Base-by-base conservation (phyloP, 2,329 filamentous ascomycete genomes). In the Fusarium robinianum region DNA sequence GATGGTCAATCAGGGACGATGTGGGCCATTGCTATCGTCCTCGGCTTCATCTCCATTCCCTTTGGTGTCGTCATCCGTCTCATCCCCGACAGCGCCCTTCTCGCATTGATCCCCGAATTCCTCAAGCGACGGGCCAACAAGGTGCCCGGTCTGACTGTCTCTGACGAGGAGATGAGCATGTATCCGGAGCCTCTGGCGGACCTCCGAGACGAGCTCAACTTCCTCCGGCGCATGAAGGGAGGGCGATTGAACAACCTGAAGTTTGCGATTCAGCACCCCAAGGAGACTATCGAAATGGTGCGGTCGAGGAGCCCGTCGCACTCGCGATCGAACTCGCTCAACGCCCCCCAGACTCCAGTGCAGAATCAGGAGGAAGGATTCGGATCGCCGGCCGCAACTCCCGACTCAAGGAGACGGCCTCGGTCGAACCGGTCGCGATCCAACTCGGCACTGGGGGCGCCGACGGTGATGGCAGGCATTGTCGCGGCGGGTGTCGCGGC, bases 11-110 rank as follows among this genome's bases (percentile, higher is more conserved):
- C 83, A 12, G 80, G 79, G n/a, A 72, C 77, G 9, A 86, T 96
- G 65, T 97, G 92, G 94, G 91, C 76, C 6, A 87, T 94, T 57
- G 95, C 90, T 6, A 79, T 99, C 43, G 76, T 94, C 17, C 80
- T 95, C 24, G 90, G 91, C 21, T 75, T 87, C 54, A 70, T 95
- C n/a, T 96, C 92, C 12, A 82, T 97, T 19, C 89, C 90, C 0
- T 77, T 95, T 41, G 94, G 89, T 46, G 76, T 92, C 16, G 72
- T 88, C 21, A 85, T 97, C 46, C 88, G 94, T 33, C 75, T 89
- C 17, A 78, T 97, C 37, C 94, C 94, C 0, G 91, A 97, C 64
- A 75, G 79, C 32, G 70, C 85, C 11, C 63, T 87, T 30, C 67
- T 76, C 34, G 72, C 71, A 29, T 65, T 80, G 44, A 68, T 87